Evolutionary conservation across 352 stramenopile genomes (phyloP), one percentile per base, ranked within the genome.

Genomic region (Nothophytophthora sp.): DNA sequence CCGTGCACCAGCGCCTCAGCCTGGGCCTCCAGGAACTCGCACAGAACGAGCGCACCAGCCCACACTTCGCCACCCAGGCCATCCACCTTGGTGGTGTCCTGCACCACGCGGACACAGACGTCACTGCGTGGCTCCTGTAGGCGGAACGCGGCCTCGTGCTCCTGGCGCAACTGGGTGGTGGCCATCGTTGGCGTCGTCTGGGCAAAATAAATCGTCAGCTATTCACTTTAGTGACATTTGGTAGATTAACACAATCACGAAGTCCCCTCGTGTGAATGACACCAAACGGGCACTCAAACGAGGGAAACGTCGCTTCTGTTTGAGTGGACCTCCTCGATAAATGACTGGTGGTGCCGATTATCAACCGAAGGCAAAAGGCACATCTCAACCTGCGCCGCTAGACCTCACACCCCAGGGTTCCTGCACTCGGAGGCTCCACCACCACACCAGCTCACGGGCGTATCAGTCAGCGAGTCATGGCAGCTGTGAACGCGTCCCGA

Each of bases 401-500:
- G n/a, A n/a, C n/a, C n/a, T n/a, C n/a, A n/a, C n/a, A n/a, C n/a
- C n/a, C n/a, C n/a, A n/a, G n/a, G n/a, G n/a, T n/a, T n/a, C n/a
- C n/a, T n/a, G n/a, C n/a, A n/a, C n/a, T n/a, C n/a, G n/a, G n/a
- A n/a, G n/a, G n/a, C n/a, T n/a, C n/a, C n/a, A n/a, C n/a, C n/a
- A n/a, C 9, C 13, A 15, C 12, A 37, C 32, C 19, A 10, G 32
- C 32, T 37, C 32, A 37, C 12, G n/a, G n/a, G 36, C 36, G 28
- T 15, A 6, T 13, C n/a, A 25, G n/a, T 24, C 12, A 3, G 27
- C 24, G 12, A 53, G 58, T 22, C 24, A 91, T 87, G 77, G 57
- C 72, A 49, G 66, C 70, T n/a, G 67, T 91, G 44, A 89, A 88
- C 46, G 84, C 78, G 45, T 91, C 81, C 22, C 76, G 85, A 25